Conservation (phyloP, 441 rosid genomes). For the Erodium texanum region DNA sequence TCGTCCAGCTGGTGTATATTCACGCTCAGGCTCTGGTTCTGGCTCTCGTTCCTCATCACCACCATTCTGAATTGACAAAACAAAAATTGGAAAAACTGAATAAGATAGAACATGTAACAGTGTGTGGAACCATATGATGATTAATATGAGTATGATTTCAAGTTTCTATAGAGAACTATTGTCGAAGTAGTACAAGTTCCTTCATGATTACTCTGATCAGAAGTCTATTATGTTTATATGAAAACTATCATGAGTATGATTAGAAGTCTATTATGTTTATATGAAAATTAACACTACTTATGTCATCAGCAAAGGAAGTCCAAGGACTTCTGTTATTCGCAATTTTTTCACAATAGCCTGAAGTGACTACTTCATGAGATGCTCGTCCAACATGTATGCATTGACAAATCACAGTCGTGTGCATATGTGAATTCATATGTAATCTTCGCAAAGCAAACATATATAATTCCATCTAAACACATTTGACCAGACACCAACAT, state of each 20-base stretch:
- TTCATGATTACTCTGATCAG: neutral
- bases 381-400: neutral
- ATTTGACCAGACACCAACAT: slow-evolving; percentile 10
- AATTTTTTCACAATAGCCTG: neutral
- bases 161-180: neutral
- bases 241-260: neutral
- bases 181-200: neutral
- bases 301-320: neutral
- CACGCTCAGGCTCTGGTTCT: slow-evolving; percentile 82
- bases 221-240: neutral
- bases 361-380: neutral
- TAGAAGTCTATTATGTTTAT: neutral
- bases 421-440: neutral
- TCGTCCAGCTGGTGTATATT: slow-evolving; percentile 88
- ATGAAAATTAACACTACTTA: neutral
- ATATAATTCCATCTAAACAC: slow-evolving; percentile 11
- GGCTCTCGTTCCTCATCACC: slow-evolving; percentile 84
- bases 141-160: neutral
- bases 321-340: neutral
- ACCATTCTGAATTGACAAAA: slow-evolving; percentile 52
- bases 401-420: neutral
- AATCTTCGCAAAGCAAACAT: neutral
- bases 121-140: neutral
- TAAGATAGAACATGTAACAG: neutral
- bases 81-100: slow-evolving; percentile 14